Evolutionary conservation across 2,329 filamentous ascomycete species (phyloP), one percentile per base, ranked within the genome.

Genomic region (Blumeria graminis): DNA sequence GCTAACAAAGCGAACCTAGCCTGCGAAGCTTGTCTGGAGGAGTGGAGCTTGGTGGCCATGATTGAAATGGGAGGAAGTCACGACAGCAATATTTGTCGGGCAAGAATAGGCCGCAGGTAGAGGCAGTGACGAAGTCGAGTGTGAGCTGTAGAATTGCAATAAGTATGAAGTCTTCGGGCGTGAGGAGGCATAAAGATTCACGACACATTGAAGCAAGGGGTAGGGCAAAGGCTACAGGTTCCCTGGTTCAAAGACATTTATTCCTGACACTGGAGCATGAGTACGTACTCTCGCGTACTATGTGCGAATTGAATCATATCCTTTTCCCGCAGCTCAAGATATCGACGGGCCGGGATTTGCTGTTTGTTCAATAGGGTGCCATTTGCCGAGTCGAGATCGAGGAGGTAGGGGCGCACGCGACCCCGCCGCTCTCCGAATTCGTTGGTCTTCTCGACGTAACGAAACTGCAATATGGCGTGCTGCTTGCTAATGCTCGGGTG

Each of bases 401-500:
- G 86, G 8, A 96, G 68, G 69, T 96, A 98, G 0, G 89, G 89
- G 70, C 80, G 83, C 50, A 89, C 84, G 59, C 74, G 82, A 22
- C 85, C 86, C 57, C 82, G 74, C 65, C 81, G 84, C 66, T 95
- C 89, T 22, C 88, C 89, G 66, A 78, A 93, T 69, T 95, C 87
- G 63, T 93, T 87, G 59, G 78, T 78, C 69, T 83, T 88, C 64
- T 87, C 84, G 18, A 84, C 78, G 65, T 87, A 82, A 39, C 92
- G 80, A 65, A 98, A 98, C 67, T 98, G 92, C 46, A 98, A 77
- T 8, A 89, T 92, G 0, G 90, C 90, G 68, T 98, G 92, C 69
- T 98, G 92, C 69, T 93, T 93, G 67, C 87, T 94, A 64, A 88
- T 81, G 68, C 87, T 95, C 0, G 89, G 88, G 66, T 98, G 90